phyloP scores from a whole-genome alignment of 164 flowering plant species.

The Liquidambar formosana region DNA sequence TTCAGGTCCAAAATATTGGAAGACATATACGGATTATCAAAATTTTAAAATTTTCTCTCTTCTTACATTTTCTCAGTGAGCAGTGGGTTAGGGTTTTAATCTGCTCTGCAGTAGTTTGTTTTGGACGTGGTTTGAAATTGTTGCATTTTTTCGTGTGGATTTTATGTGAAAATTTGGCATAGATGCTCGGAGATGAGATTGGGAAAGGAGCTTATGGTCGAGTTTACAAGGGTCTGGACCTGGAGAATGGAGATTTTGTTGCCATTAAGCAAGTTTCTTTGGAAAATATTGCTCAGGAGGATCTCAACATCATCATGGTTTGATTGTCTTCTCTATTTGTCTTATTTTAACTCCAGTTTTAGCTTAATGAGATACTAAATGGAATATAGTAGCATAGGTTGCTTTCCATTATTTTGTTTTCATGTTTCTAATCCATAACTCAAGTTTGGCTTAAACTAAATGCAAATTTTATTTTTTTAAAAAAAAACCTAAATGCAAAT shows the following conservation, averaged over 20 bases:
- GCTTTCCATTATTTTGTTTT: too few relatives aligned
- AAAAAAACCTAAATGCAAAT: too few relatives aligned
- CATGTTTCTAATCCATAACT: not conserved
- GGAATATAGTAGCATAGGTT: not conserved
- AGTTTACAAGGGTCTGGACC: constrained; percentile 98
- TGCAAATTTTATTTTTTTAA: too few relatives aligned
- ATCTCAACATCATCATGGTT: constrained; percentile 97
- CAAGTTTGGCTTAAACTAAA: too few relatives aligned
- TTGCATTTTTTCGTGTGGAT: constrained; percentile 1
- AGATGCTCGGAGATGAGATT: constrained; percentile 99
- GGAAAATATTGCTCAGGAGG: constrained; percentile 98
- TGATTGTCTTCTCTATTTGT: constrained; percentile 12
- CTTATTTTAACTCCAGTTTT: not conserved
- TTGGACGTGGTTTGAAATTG: not conserved
- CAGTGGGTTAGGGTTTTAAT: not conserved
- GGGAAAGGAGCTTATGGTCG: constrained; percentile 99
- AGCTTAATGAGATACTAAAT: not conserved
- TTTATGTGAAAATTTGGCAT: not conserved
- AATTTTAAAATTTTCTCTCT: not conserved
- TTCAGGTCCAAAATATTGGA: too few relatives aligned
- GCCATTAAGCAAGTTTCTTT: constrained; percentile 97
- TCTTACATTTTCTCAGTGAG: not conserved
- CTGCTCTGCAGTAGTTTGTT: not conserved
- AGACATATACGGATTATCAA: too few relatives aligned
- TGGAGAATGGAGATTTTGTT: constrained; percentile 98